phyloP scores from a whole-genome alignment of 2,329 filamentous ascomycete species.

The Talaromyces funiculosus region DNA sequence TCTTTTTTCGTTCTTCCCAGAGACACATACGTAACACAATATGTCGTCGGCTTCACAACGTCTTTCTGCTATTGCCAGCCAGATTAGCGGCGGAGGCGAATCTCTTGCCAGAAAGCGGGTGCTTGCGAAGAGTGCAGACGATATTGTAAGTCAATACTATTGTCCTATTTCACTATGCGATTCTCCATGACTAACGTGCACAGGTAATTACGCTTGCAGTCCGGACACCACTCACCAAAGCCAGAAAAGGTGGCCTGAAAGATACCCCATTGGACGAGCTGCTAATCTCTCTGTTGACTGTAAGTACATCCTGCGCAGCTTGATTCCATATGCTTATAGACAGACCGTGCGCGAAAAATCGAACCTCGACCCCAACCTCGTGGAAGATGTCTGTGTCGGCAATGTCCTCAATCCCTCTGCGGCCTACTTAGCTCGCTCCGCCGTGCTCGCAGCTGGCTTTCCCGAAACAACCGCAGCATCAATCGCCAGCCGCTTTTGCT shows the following conservation, averaged over 20 bases:
- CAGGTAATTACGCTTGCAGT: constrained; percentile 39
- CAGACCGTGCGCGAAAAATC: constrained; percentile 74
- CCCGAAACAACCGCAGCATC: constrained; percentile 72
- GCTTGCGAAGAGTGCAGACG: constrained; percentile 33
- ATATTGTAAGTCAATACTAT: constrained; percentile 31
- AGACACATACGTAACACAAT: not conserved
- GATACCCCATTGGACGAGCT: constrained; percentile 34
- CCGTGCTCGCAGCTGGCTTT: constrained; percentile 79
- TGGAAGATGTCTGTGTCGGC: constrained; percentile 86
- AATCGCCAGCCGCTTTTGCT: constrained; percentile 85
- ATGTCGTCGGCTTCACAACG: constrained; percentile 38
- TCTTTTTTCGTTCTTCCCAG: not conserved
- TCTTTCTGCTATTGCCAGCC: constrained; percentile 37
- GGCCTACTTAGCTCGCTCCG: constrained; percentile 84
- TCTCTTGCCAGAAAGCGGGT: constrained; percentile 27
- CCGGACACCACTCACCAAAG: constrained; percentile 37
- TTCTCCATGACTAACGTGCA: not conserved
- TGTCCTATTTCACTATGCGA: not conserved
- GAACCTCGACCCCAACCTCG: constrained; percentile 74
- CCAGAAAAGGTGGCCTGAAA: constrained; percentile 36
- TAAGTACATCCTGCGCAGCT: constrained; percentile 15
- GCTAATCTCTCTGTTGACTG: constrained; percentile 33
- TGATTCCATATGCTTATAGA: not conserved
- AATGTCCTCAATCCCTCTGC: constrained; percentile 82
- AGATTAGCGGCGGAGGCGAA: constrained; percentile 31